Percentiles rank a stretch among this genome's conserved stretches.
phyloP scores from a whole-genome alignment of 345 rosid genomes.

The Stellera chamaejasme region DNA sequence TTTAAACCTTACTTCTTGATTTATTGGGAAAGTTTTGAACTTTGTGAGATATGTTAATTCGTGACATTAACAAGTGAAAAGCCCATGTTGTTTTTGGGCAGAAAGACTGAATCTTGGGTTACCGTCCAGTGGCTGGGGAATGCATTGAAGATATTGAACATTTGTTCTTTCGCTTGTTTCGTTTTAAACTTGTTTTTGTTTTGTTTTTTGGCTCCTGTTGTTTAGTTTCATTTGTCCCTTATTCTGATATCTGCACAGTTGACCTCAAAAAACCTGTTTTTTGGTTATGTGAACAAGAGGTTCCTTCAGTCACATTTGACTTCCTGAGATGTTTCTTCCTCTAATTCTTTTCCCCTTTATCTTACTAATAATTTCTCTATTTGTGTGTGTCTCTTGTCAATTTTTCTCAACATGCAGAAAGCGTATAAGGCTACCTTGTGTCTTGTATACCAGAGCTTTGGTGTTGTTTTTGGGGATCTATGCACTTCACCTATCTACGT shows the following conservation, averaged over 20 bases:
- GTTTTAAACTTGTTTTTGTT: background rate
- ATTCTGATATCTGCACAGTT: background rate
- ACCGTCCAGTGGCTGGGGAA: background rate
- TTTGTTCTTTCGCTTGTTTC: background rate
- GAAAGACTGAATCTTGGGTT: background rate
- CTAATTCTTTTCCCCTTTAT: background rate
- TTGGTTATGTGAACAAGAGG: too few species aligned
- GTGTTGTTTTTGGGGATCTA: slow-evolving; percentile 28
- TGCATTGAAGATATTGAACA: background rate
- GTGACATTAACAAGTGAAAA: too few species aligned
- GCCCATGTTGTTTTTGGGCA: background rate
- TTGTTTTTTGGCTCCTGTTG: background rate
- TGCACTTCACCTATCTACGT: slow-evolving; percentile 24
- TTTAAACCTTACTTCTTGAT: background rate
- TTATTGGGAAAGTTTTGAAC: background rate
- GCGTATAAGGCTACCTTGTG: slow-evolving; percentile 18
- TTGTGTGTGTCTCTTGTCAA: background rate
- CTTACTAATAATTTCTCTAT: background rate
- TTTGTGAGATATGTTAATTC: background rate
- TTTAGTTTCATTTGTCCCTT: background rate
- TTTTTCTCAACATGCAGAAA: slow-evolving; percentile 16
- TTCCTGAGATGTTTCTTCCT: background rate
- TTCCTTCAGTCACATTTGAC: background rate
- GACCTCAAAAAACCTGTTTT: too few species aligned
- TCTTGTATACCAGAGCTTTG: slow-evolving; percentile 30